A percentile compares a stretch with the other conserved stretches of the same genome.
These are phyloP conservation scores for Hypholoma fasciculare DNA, from an alignment of 768 basidiomycete species.

Conservation along the genomic window DNA sequence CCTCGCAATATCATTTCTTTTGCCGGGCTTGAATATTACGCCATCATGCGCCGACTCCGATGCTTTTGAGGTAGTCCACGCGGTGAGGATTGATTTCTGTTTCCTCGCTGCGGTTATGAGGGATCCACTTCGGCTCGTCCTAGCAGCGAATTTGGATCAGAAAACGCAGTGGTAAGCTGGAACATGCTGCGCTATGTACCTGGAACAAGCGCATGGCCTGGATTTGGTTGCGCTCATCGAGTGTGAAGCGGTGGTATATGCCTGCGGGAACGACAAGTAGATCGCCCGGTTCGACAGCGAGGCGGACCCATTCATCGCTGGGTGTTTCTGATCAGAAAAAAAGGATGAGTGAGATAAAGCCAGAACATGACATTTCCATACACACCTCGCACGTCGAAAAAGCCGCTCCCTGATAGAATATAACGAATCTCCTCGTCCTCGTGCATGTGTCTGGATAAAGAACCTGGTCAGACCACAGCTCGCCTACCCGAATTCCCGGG, in stretches of 20 bases:
- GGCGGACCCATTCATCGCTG: conserved; percentile 78
- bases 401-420: conserved; percentile 83
- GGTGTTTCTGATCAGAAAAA: conserved; percentile 49
- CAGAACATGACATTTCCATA: background rate
- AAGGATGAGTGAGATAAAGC: background rate
- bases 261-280: conserved; percentile 86
- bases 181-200: conserved; percentile 35
- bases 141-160: background rate
- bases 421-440: conserved; percentile 97
- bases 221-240: conserved; percentile 74
- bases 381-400: conserved; percentile 89
- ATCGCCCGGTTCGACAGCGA: conserved; percentile 76
- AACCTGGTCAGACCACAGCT: background rate
- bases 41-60: conserved; percentile 41
- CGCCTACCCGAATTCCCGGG: background rate
- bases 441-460: conserved; percentile 75
- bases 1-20: background rate
- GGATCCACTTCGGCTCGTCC: conserved; percentile 93
- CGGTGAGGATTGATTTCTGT: conserved; percentile 71
- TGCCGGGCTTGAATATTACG: background rate
- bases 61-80: conserved; percentile 54
- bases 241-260: conserved; percentile 93
- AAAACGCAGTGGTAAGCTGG: background rate
- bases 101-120: conserved; percentile 60
- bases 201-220: conserved; percentile 85